Evolutionary conservation across 495 filamentous ascomycete genomes (phyloP).

Genomic region (Aspergillus steynii): DNA sequence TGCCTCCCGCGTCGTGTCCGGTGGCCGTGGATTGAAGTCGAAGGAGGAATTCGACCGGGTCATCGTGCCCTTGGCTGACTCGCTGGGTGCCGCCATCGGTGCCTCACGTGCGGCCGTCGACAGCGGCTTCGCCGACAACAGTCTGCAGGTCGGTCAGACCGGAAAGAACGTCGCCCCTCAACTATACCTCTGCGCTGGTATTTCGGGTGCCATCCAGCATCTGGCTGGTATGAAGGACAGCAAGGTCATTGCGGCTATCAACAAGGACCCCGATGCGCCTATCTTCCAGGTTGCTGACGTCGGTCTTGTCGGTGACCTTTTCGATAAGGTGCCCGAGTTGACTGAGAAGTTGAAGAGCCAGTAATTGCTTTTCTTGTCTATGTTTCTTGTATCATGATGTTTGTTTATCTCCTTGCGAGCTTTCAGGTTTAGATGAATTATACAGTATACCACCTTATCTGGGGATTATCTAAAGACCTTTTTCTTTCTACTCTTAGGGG

Average conservation of each 20-base stretch:
- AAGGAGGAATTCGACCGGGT: slow-evolving; percentile 94
- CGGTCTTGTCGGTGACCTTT: slow-evolving; percentile 91
- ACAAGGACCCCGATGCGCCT: slow-evolving; percentile 95
- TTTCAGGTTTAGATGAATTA: slow-evolving; percentile 14
- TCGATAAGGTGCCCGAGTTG: slow-evolving; percentile 92
- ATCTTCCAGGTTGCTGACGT: slow-evolving; percentile 99
- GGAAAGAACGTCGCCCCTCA: slow-evolving; percentile 98
- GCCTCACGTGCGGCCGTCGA: slow-evolving; percentile 94
- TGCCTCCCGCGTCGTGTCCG: slow-evolving; percentile 85
- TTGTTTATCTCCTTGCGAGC: slow-evolving; percentile 15
- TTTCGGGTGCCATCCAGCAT: slow-evolving; percentile 97
- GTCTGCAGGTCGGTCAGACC: slow-evolving; percentile 95
- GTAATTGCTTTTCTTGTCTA: slow-evolving; percentile 18
- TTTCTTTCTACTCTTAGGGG: neutral
- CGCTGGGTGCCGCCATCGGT: slow-evolving; percentile 89
- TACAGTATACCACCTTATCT: slow-evolving; percentile 32
- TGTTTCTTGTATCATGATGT: slow-evolving; percentile 29
- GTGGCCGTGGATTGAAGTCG: slow-evolving; percentile 91
- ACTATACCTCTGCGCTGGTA: slow-evolving; percentile 92
- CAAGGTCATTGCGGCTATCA: slow-evolving; percentile 98
- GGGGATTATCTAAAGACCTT: neutral
- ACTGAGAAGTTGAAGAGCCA: slow-evolving; percentile 86
- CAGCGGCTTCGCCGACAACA: slow-evolving; percentile 98
- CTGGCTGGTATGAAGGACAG: slow-evolving; percentile 99
- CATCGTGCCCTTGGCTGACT: slow-evolving; percentile 88